Evolutionary conservation across 495 filamentous ascomycete species (phyloP).

Genomic region (Penicillium desertorum): DNA sequence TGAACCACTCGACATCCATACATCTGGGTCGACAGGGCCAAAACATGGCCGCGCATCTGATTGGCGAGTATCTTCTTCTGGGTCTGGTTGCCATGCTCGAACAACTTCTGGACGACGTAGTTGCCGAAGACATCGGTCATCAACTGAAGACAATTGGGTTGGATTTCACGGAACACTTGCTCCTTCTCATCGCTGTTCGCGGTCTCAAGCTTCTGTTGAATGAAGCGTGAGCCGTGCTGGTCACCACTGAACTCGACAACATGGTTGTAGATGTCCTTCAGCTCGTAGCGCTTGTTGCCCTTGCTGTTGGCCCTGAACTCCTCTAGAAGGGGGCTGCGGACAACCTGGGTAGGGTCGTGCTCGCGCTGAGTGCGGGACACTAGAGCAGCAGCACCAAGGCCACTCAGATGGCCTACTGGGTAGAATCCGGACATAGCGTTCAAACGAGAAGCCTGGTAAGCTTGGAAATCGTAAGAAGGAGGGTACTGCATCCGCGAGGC

Average conservation of each 20-base stretch:
- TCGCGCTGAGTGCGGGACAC: conserved; percentile 59
- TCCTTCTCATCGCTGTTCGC: conserved; percentile 98
- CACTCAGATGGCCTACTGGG: conserved; percentile 26
- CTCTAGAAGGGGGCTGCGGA: conserved; percentile 71
- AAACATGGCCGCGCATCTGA: conserved; percentile 82
- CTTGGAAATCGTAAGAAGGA: conserved; percentile 41
- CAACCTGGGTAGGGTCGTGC: conserved; percentile 60
- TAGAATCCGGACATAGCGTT: conserved; percentile 41
- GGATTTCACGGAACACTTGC: conserved; percentile 85
- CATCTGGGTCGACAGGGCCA: conserved; percentile 80
- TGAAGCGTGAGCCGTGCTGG: conserved; percentile 92
- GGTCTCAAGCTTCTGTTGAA: conserved; percentile 90
- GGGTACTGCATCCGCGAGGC: conserved; percentile 42
- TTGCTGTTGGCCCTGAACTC: conserved; percentile 78
- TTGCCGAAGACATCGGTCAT: conserved; percentile 98
- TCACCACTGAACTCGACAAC: conserved; percentile 96
- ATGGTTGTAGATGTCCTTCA: conserved; percentile 89
- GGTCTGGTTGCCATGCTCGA: conserved; percentile 91
- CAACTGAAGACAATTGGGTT: conserved; percentile 76
- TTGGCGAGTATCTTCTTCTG: conserved; percentile 87
- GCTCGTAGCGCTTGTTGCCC: conserved; percentile 75
- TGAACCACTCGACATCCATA: conserved; percentile 97
- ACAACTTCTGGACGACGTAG: conserved; percentile 97
- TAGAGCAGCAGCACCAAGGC: conserved; percentile 31
- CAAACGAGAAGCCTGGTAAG: conserved; percentile 37